Conservation (phyloP, 2,329 filamentous ascomycete species). For the Dothidotthia symphoricarpi region DNA sequence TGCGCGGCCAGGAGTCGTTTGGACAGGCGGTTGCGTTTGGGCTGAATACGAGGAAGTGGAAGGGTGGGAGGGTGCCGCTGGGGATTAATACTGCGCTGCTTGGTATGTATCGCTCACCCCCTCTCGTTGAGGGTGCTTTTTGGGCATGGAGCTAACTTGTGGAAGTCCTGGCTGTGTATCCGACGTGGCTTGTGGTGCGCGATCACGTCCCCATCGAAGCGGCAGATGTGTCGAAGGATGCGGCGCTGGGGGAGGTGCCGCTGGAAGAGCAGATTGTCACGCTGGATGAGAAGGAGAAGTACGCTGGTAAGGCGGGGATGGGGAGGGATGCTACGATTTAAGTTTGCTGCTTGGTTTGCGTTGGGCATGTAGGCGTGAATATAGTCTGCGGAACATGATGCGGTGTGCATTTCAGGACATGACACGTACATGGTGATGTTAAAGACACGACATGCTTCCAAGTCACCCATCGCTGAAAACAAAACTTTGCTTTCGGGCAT, state of each 20-base stretch:
- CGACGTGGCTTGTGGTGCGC: slow-evolving; percentile 33
- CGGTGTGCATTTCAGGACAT: too few species aligned
- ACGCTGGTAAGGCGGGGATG: slow-evolving; percentile 12
- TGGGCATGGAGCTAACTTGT: not conserved
- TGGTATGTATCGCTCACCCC: not conserved
- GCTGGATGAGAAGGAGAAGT: slow-evolving; percentile 11
- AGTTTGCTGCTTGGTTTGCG: too few species aligned
- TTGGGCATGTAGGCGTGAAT: too few species aligned
- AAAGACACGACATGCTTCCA: too few species aligned
- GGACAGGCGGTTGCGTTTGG: slow-evolving; percentile 47
- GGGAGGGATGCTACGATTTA: slow-evolving; percentile 2
- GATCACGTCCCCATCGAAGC: slow-evolving; percentile 31
- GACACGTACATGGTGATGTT: too few species aligned
- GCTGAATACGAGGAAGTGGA: slow-evolving; percentile 46
- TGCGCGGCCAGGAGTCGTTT: slow-evolving; percentile 49
- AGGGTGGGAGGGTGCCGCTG: slow-evolving; percentile 45
- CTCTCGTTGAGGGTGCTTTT: not conserved
- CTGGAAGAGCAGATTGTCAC: slow-evolving; percentile 3
- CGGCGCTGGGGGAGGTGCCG: not conserved
- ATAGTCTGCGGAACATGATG: too few species aligned
- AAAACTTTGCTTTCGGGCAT: too few species aligned
- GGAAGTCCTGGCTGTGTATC: slow-evolving; percentile 21
- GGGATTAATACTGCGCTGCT: slow-evolving; percentile 41
- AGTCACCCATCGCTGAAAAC: too few species aligned
- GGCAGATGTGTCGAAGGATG: slow-evolving; percentile 4